phyloP scores from a whole-genome alignment of 2,329 filamentous ascomycete species.

The Fusarium xyrophilum region DNA sequence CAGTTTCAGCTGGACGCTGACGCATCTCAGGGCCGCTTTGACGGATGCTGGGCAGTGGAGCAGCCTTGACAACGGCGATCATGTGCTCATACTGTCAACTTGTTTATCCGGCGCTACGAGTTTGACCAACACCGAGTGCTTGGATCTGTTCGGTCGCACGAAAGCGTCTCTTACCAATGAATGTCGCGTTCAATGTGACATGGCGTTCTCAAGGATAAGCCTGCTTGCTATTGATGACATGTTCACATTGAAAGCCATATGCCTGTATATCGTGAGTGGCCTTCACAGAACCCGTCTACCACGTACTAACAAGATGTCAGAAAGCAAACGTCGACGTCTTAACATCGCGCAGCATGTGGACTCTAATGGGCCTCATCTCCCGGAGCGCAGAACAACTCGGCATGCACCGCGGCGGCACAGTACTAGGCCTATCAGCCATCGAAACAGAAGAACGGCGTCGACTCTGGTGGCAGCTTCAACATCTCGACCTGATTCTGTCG shows the following conservation, averaged over 20 bases:
- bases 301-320: not conserved
- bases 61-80: not conserved
- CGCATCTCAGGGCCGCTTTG: not conserved
- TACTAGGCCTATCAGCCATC: not conserved
- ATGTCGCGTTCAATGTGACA: conserved; percentile 4
- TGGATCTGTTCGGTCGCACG: not conserved
- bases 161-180: not conserved
- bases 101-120: conserved; percentile 9
- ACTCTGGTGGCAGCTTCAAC: conserved; percentile 20
- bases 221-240: conserved; percentile 1
- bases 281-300: fast-evolving
- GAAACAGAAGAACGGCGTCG: conserved; percentile 23
- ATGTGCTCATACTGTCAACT: not conserved
- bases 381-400: conserved; percentile 18
- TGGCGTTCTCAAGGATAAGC: conserved; percentile 7
- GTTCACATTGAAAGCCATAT: conserved; percentile 1
- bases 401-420: conserved; percentile 15
- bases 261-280: not conserved
- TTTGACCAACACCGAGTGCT: not conserved
- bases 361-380: not conserved
- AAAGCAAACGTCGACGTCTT: conserved; percentile 12
- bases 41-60: conserved; percentile 1
- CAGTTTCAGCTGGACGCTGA: conserved; percentile 16
- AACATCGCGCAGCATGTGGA: not conserved
- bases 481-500: conserved; percentile 2